Conservation (phyloP, 1,139 yeast species). For the Trichomonascaceae sp. region DNA sequence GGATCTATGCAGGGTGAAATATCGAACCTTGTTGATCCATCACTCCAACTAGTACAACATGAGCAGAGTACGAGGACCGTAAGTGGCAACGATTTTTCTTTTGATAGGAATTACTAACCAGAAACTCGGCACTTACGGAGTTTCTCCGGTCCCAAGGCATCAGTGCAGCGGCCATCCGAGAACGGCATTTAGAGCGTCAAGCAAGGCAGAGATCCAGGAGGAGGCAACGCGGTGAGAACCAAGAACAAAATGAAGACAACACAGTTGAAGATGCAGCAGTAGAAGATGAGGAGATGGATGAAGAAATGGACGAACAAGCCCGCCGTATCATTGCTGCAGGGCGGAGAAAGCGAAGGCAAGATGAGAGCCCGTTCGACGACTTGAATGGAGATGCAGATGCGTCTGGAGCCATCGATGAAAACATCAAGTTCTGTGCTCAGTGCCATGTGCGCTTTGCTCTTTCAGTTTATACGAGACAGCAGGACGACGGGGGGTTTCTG, state of each 20-base stretch:
- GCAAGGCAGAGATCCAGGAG: slow-evolving; percentile 5
- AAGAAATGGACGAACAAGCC: slow-evolving; percentile 25
- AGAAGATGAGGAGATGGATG: slow-evolving; percentile 18
- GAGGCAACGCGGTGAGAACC: slow-evolving; percentile 3
- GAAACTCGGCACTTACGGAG: slow-evolving; percentile 31
- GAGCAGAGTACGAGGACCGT: slow-evolving; percentile 3
- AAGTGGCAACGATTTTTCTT: too few relatives aligned
- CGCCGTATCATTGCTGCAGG: slow-evolving; percentile 35
- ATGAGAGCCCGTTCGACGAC: slow-evolving; percentile 18
- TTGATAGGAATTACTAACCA: too few relatives aligned
- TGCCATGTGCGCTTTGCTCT: slow-evolving; percentile 47
- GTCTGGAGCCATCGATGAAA: slow-evolving; percentile 4
- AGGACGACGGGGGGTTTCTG: slow-evolving; percentile 32
- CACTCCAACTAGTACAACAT: background rate
- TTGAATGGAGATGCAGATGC: slow-evolving; percentile 13
- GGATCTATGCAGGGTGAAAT: too few relatives aligned
- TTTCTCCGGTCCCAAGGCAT: slow-evolving; percentile 60
- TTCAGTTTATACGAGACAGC: slow-evolving; percentile 50
- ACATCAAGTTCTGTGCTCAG: slow-evolving; percentile 33
- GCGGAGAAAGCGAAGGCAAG: slow-evolving; percentile 14
- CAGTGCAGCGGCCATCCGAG: slow-evolving; percentile 63
- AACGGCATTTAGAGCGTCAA: slow-evolving; percentile 36
- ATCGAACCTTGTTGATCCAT: too few relatives aligned
- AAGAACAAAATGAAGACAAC: slow-evolving; percentile 7
- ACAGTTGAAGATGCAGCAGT: slow-evolving; percentile 1